Conservation (phyloP, 306 rosid species). For the Carpinus viminea region DNA sequence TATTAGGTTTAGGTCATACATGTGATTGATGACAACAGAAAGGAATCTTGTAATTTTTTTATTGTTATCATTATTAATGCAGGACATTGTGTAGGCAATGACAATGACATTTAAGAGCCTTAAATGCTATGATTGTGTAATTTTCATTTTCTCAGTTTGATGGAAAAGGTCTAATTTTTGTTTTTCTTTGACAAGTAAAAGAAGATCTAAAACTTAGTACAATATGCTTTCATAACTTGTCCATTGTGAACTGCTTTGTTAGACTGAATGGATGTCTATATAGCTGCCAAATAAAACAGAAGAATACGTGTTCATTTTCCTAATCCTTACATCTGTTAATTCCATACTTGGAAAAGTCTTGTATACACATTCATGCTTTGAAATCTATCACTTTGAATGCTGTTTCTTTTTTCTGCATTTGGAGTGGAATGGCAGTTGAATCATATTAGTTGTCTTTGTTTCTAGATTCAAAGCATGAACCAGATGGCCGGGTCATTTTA, state of each 20-base stretch:
- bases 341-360: not conserved
- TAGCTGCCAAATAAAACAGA: not conserved
- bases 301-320: not conserved
- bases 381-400: not conserved
- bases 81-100: not conserved
- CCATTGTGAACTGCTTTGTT: not conserved
- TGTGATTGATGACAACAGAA: not conserved
- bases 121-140: not conserved
- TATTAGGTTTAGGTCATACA: not conserved
- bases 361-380: not conserved
- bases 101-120: not conserved
- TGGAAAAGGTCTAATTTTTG: not conserved
- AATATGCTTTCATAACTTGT: not conserved
- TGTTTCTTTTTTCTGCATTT: constrained; percentile 21
- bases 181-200: no score
- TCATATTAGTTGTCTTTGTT: constrained; percentile 27
- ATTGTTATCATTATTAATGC: not conserved
- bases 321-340: constrained; percentile 17
- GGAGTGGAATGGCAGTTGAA: constrained; percentile 25
- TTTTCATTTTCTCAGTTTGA: not conserved
- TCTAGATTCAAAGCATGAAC: constrained; percentile 91
- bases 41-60: not conserved
- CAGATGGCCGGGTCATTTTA: constrained; percentile 90
- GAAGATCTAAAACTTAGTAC: not conserved
- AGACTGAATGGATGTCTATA: not conserved